Evolutionary conservation across 345 rosid species (phyloP).

Genomic region (Pistacia integerrima): DNA sequence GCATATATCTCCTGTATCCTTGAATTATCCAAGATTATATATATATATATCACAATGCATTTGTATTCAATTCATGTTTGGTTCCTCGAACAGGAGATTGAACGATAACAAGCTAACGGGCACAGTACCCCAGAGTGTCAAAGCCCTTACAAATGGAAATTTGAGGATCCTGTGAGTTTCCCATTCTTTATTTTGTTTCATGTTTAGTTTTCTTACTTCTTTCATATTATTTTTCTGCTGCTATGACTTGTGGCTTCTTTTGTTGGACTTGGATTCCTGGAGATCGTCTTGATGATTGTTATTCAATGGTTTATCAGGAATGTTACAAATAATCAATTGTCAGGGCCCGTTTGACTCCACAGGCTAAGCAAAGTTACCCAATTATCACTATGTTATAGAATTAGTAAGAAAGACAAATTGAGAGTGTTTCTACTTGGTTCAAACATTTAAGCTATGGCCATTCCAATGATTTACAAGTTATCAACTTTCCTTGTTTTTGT

Average conservation of each 20-base stretch:
- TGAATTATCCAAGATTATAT: too few species aligned
- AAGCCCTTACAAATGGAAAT: conserved; percentile 32
- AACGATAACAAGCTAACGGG: conserved; percentile 44
- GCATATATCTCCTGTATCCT: not conserved
- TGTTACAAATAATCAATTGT: conserved; percentile 38
- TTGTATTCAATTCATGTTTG: not conserved
- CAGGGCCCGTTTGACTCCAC: conserved; percentile 30
- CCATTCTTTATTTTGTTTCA: not conserved
- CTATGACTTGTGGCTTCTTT: too few species aligned
- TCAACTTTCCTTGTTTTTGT: not conserved
- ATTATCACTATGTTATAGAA: not conserved
- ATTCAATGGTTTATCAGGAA: conserved; percentile 35
- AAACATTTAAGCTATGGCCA: too few species aligned
- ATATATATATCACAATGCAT: too few species aligned
- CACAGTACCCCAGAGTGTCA: conserved; percentile 31
- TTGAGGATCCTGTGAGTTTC: conserved; percentile 41
- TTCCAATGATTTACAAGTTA: too few species aligned
- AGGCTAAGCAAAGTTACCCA: conserved; percentile 26
- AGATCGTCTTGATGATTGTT: not conserved
- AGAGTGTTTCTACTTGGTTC: not conserved
- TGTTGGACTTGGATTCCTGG: too few species aligned
- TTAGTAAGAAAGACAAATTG: not conserved
- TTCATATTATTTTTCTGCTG: too few species aligned
- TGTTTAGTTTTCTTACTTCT: too few species aligned
- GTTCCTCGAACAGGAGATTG: conserved; percentile 35